Base-by-base conservation (phyloP, 176 grass and related monocot species). In the Saccharum officinarum region DNA sequence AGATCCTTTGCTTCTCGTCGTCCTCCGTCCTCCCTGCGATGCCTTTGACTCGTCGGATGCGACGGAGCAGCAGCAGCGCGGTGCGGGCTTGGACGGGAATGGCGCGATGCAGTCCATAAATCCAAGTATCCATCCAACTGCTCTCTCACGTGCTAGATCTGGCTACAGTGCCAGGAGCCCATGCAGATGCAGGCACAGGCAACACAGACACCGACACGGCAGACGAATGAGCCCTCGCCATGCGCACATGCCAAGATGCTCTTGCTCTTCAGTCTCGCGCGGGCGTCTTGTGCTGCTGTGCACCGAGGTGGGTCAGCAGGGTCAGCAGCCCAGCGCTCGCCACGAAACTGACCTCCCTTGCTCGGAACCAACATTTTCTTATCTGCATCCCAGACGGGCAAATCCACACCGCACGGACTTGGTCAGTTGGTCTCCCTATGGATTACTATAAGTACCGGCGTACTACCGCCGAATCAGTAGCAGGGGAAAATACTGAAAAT, bases 91-190 rank as follows among this genome's bases (percentile, higher is more conserved):
- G 47, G 60, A 26, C 30, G 55, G 54, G 37, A 17, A 25, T 20
- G 28, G 60, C 4, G 38, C 22, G 47, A 54, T 50, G 33, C 71
- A 6, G 39, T 80, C 69, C 76, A 57, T 60, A 75, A 75, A 45
- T 45, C 2, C 44, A 45, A 3, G 3, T 54, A 4, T 18, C 9
- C 59, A 61, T 25, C 41, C 80, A 77, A 59, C 15, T 73, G 73
- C n/a, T 10, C 10, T 23, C 9, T 44, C 72, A 90, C 72, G 71
- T 89, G 71, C 6, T 59, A 59, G 54, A 59, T n/a, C 54, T 98
- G 39, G 97, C 97, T 62, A 98, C 83, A 63, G 97, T 60, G 7
- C 97, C 97, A 72, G 49, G 49, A 50, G 47, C 47, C 47, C 47
- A 50, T 50, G 47, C n/a, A n/a, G n/a, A n/a, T n/a, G n/a, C 47